Evolutionary conservation across 2,329 filamentous ascomycete genomes (phyloP).

Genomic region (Penicillium polonicum): DNA sequence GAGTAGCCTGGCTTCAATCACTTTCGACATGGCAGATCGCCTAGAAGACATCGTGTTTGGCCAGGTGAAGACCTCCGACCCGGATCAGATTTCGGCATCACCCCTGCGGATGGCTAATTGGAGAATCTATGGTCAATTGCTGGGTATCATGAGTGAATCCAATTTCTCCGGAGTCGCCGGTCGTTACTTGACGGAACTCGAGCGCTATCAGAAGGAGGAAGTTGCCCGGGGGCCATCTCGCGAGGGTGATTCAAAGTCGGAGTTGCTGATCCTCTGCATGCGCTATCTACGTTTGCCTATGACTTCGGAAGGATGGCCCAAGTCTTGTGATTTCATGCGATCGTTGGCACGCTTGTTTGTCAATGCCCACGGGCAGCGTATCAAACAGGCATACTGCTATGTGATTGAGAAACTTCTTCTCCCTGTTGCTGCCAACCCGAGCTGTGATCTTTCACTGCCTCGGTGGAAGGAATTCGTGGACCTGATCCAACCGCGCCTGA

Average conservation of each 20-base stretch:
- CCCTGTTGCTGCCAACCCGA: slow-evolving; percentile 79
- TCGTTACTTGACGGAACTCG: slow-evolving; percentile 78
- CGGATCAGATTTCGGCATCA: slow-evolving; percentile 68
- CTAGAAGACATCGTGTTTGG: slow-evolving; percentile 94
- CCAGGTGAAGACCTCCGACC: slow-evolving; percentile 86
- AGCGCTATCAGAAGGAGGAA: slow-evolving; percentile 72
- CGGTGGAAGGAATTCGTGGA: slow-evolving; percentile 87
- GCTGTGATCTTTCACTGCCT: slow-evolving; percentile 71
- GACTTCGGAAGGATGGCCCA: slow-evolving; percentile 73
- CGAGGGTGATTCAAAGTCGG: slow-evolving; percentile 76
- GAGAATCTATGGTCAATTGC: slow-evolving; percentile 86
- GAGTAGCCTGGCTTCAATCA: slow-evolving; percentile 78
- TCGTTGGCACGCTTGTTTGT: slow-evolving; percentile 78
- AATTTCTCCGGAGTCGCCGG: slow-evolving; percentile 83
- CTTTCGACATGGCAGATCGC: slow-evolving; percentile 87
- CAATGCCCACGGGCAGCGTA: slow-evolving; percentile 78
- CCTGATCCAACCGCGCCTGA: slow-evolving; percentile 72
- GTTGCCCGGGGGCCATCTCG: slow-evolving; percentile 46
- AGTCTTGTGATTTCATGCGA: slow-evolving; percentile 85
- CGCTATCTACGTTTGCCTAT: slow-evolving; percentile 78
- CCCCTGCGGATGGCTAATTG: slow-evolving; percentile 89
- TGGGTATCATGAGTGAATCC: slow-evolving; percentile 94
- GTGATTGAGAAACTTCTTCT: slow-evolving; percentile 83
- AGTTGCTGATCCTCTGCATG: slow-evolving; percentile 87
- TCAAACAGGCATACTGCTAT: slow-evolving; percentile 94